Conservation (phyloP, 257 asterid species). For the Solanum corneliomulleri region DNA sequence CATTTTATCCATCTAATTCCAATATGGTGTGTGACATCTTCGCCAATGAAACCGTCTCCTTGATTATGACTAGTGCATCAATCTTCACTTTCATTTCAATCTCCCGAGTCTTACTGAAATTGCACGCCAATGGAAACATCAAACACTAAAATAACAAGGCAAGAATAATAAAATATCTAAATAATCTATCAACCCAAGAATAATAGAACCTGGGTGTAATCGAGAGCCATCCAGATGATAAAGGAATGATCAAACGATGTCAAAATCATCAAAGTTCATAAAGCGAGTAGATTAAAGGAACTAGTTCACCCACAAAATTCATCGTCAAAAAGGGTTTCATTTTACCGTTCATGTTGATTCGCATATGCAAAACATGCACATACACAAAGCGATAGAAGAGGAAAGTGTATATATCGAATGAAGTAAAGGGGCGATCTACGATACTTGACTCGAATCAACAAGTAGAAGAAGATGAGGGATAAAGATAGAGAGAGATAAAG, state of each 20-base stretch:
- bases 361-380: not conserved
- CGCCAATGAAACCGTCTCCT: not conserved
- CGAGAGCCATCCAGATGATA: accelerated
- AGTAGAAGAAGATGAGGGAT: not conserved
- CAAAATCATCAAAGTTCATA: too few species aligned
- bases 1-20: not conserved
- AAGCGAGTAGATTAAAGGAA: too few species aligned
- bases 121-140: not conserved
- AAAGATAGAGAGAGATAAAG: too few species aligned
- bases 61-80: not conserved
- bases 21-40: not conserved
- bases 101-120: not conserved
- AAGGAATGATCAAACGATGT: too few species aligned
- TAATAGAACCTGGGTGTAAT: not conserved
- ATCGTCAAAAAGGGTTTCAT: not conserved
- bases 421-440: not conserved
- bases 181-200: not conserved
- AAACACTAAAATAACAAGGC: not conserved
- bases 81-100: not conserved
- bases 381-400: not conserved
- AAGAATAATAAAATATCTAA: not conserved
- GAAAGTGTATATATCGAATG: not conserved
- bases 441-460: not conserved
- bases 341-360: not conserved
- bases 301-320: too few species aligned